Conservation (phyloP, 352 stramenopile genomes). For the Globisporangium rhizosaccharum region DNA sequence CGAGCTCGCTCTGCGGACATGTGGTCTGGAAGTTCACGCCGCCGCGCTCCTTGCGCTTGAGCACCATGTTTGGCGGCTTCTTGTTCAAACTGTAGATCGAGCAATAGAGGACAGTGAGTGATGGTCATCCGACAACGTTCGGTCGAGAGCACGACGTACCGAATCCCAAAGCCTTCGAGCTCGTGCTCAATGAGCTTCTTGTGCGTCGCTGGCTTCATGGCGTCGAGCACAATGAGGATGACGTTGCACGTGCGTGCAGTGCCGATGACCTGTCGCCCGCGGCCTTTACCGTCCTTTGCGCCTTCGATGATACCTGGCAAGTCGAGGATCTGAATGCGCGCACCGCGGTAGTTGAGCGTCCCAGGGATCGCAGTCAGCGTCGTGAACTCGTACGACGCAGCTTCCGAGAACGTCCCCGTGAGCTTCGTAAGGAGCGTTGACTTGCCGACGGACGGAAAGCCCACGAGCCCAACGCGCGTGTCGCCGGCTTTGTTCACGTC, state of each 20-base stretch:
- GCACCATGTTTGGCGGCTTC: slow-evolving; percentile 94
- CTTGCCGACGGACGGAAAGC: slow-evolving; percentile 99
- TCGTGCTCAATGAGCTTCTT: slow-evolving; percentile 99
- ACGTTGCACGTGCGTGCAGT: slow-evolving; percentile 97
- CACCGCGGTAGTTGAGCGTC: slow-evolving; percentile 94
- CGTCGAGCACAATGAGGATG: slow-evolving; percentile 98
- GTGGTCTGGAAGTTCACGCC: slow-evolving; percentile 97
- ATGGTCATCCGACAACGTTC: neutral
- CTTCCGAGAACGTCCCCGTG: slow-evolving; percentile 94
- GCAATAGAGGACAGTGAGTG: neutral
- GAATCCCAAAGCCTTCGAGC: slow-evolving; percentile 97
- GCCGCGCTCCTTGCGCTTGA: slow-evolving; percentile 96
- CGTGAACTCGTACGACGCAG: slow-evolving; percentile 98
- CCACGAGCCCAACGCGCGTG: slow-evolving; percentile 96
- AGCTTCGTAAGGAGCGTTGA: slow-evolving; percentile 96
- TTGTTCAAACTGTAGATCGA: slow-evolving; percentile 89
- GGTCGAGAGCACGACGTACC: slow-evolving; percentile 20
- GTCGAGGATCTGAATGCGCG: slow-evolving; percentile 87
- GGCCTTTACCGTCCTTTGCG: slow-evolving; percentile 96
- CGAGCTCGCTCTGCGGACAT: slow-evolving; percentile 89
- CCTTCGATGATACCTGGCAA: slow-evolving; percentile 98
- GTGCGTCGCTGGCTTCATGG: slow-evolving; percentile 96
- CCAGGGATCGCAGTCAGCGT: slow-evolving; percentile 98
- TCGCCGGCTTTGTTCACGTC: slow-evolving; percentile 94
- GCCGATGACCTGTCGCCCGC: slow-evolving; percentile 96